Evolutionary conservation across 2,329 filamentous ascomycete species (phyloP).

Genomic region (Truncatella angustata): DNA sequence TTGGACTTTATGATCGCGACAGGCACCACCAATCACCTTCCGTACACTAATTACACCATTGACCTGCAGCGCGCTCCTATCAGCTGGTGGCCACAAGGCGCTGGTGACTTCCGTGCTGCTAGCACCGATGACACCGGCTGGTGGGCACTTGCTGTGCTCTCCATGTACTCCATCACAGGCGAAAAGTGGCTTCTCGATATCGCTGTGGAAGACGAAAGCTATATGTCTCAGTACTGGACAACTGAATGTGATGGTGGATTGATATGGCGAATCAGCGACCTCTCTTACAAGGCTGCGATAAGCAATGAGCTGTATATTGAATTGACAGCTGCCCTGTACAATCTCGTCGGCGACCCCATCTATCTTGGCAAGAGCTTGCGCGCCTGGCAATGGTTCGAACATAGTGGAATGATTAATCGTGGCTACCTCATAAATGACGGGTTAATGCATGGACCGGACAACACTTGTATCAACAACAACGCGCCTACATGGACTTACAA

Average conservation of each 20-base stretch:
- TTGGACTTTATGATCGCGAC: slow-evolving; percentile 35
- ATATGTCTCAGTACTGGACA: slow-evolving; percentile 44
- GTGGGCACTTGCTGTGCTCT: slow-evolving; percentile 51
- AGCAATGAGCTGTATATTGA: slow-evolving; percentile 47
- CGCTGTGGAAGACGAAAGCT: slow-evolving; percentile 44
- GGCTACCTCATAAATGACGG: slow-evolving; percentile 41
- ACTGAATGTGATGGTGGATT: slow-evolving; percentile 39
- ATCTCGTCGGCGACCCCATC: slow-evolving; percentile 33
- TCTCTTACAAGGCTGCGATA: slow-evolving; percentile 39
- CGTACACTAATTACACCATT: slow-evolving; percentile 28
- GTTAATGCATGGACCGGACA: slow-evolving; percentile 27
- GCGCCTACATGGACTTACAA: slow-evolving; percentile 44
- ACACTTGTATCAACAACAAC: slow-evolving; percentile 27
- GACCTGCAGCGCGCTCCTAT: slow-evolving; percentile 31
- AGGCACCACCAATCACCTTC: slow-evolving; percentile 27
- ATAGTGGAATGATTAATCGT: slow-evolving; percentile 37
- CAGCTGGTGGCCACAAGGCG: slow-evolving; percentile 34
- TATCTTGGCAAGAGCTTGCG: slow-evolving; percentile 38
- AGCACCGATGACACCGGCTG: slow-evolving; percentile 46
- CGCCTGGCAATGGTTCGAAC: slow-evolving; percentile 43
- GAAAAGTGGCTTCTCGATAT: slow-evolving; percentile 42
- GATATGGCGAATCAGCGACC: slow-evolving; percentile 43
- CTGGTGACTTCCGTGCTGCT: slow-evolving; percentile 36
- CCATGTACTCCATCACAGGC: slow-evolving; percentile 44
- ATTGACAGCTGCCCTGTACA: slow-evolving; percentile 41